Conservation (phyloP, 108 stramenopile genomes). For the Parietichytrium sp. region DNA sequence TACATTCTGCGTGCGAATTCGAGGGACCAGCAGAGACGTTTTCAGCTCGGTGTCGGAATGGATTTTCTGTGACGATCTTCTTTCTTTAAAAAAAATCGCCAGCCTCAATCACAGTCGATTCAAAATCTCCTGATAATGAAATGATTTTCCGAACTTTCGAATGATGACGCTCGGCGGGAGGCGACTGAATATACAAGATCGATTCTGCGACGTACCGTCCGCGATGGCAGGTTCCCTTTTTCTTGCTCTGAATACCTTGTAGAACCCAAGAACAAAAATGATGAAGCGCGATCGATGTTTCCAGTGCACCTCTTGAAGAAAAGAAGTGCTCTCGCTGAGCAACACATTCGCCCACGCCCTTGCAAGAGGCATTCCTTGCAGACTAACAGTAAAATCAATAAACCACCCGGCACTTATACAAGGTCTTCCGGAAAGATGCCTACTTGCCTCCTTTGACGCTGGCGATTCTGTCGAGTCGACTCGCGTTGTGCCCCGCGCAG, state of each 20-base stretch:
- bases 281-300: too few relatives aligned
- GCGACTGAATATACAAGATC: not conserved
- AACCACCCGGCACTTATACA: too few relatives aligned
- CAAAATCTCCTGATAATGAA: not conserved
- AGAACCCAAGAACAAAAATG: too few relatives aligned
- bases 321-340: too few relatives aligned
- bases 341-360: too few relatives aligned
- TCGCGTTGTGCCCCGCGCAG: not conserved
- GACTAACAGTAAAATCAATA: too few relatives aligned
- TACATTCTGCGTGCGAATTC: slow-evolving; percentile 21
- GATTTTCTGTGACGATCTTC: not conserved
- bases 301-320: too few relatives aligned
- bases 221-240: not conserved
- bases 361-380: too few relatives aligned
- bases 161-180: not conserved
- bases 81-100: too few relatives aligned
- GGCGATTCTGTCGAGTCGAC: not conserved
- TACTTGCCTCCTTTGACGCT: not conserved
- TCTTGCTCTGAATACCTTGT: not conserved
- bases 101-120: not conserved
- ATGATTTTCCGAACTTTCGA: not conserved
- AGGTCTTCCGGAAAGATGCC: not conserved
- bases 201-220: not conserved
- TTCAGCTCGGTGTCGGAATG: slow-evolving; percentile 30
- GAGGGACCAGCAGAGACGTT: slow-evolving; percentile 27